Base-by-base conservation (phyloP, 2,329 filamentous ascomycete genomes). In the Rhinocladiella similis region DNA sequence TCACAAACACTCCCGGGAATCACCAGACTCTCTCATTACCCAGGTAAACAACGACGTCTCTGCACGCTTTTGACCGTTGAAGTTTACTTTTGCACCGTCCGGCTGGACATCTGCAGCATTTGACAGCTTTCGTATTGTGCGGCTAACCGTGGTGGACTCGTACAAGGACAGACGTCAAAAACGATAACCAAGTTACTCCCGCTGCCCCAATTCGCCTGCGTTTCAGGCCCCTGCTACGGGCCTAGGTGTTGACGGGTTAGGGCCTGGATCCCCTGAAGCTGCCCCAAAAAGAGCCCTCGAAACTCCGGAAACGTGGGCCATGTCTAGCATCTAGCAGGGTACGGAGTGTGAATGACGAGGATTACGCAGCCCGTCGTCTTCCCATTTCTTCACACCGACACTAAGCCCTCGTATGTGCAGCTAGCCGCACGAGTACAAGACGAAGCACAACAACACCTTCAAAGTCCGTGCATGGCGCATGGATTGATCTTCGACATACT, bases 111-210 rank as follows among this genome's bases (percentile, higher is more conserved):
- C 58, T 60, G 58, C 58, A 57, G 54, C 54, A 38, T 13, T 22
- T 60, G 58, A 55, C 58, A 60, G 51, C 51, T 52, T 53, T 42
- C 38, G 25, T 53, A 47, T 36, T 19, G 55, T 55, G 58, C 58
- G 54, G 48, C 35, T 53, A 61, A 55, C 54, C 58, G 58, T 27
- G 55, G 39, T 39, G 45, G 50, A 54, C 53, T 60, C 57, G 57
- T 49, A 60, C 57, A 60, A 56, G 45, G 20, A 29, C 36, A 43
- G 22, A 50, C 42, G 57, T 56, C 53, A 60, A 56, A 56, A 51
- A 47, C 10, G 29, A 33, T 33, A 33, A 33, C 29, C 10, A 9
- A 33, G 29, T 9, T 12, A 7, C 10, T 33, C 29, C 29, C 29
- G 10, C 22, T 38, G 33, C 33, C 46, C 42, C n/a, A 36, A 27